Percentiles rank a stretch among this genome's conserved stretches.
Evolutionary conservation across 2,329 filamentous ascomycete species (phyloP).

Genomic region (Tolypocladium cylindrosporum): DNA sequence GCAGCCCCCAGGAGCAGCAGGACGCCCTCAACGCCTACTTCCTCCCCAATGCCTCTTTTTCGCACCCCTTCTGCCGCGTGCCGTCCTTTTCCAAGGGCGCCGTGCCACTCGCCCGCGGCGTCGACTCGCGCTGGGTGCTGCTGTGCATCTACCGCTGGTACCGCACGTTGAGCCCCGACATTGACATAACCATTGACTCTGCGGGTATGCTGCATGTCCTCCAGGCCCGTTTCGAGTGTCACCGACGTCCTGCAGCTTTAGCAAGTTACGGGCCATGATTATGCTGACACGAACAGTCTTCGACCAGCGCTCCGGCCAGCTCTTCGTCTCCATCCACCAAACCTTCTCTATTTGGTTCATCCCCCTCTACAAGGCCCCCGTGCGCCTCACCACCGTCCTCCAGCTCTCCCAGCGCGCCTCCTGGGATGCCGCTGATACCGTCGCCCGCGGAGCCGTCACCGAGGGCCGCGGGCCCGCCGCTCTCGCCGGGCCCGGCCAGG

Average conservation of each 20-base stretch:
- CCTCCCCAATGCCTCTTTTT: conserved; percentile 59
- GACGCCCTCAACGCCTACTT: conserved; percentile 63
- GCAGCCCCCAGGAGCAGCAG: conserved; percentile 54
- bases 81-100: conserved; percentile 35
- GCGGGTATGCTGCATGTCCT: conserved; percentile 22
- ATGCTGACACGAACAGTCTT: conserved; percentile 39
- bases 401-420: conserved; percentile 40
- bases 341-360: conserved; percentile 69
- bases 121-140: conserved; percentile 58
- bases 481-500: conserved; percentile 8
- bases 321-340: conserved; percentile 68
- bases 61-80: conserved; percentile 69
- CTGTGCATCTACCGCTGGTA: conserved; percentile 72
- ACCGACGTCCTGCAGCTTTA: neutral
- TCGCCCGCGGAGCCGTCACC: neutral
- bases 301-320: conserved; percentile 52
- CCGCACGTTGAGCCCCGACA: conserved; percentile 67
- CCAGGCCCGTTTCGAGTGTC: neutral
- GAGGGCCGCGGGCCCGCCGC: conserved; percentile 7
- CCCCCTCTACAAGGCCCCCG: conserved; percentile 61
- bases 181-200: conserved; percentile 57
- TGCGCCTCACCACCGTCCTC: conserved; percentile 59
- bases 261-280: neutral
- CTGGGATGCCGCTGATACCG: conserved; percentile 7
- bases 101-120: conserved; percentile 27